Evolutionary conservation across 805 yeast genomes (phyloP), one percentile per base, ranked within the genome.

Genomic region (Kregervanrija pseudodelftensis): DNA sequence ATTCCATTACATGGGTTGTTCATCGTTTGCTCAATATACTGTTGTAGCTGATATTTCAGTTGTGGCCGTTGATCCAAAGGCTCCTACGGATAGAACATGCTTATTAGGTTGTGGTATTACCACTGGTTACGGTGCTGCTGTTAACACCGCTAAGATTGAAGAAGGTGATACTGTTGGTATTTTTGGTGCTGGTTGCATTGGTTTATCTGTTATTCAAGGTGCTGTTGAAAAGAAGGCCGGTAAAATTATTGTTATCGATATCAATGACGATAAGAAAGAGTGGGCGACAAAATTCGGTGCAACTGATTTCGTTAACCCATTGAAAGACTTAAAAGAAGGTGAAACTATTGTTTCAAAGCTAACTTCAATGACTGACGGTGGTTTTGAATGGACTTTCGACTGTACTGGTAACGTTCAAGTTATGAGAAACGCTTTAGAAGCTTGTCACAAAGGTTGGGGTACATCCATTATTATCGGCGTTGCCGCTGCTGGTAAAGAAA

Each of bases 361-460:
- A 56, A 69, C 87, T 55, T 95, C 87, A 60, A 70, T 82, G 78
- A 89, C 98, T 46, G 98, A 93, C 59, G 99, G 99, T 57, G 99
- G 99, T 43, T 77, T 88, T 52, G 99, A 93, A 59, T 88, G 65
- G 71, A 90, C 99, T 30, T 93, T 93, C 61, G 99, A 93, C 73
- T 90, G 98, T 73, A 93, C 99, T 43, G 99, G 99, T 71, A 93
- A 91, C 62, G 90, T 82, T 50, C 67, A 77, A 39, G 98, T 93
- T 41, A 93, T 93, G 99, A 82, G 98, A 72, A 74, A 80, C 61
- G 99, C 99, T 30, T 76, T 93, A 54, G 98, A 93, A 74, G 86
- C 95, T 16, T 89, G 96, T 66, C 98, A 93, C 73, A 91, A 90
- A 70, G 99, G 99, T 53, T 93, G 99, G 97, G 99, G 99, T 68